Conservation (phyloP, 2,329 filamentous ascomycete species). For the Nemania serpens region DNA sequence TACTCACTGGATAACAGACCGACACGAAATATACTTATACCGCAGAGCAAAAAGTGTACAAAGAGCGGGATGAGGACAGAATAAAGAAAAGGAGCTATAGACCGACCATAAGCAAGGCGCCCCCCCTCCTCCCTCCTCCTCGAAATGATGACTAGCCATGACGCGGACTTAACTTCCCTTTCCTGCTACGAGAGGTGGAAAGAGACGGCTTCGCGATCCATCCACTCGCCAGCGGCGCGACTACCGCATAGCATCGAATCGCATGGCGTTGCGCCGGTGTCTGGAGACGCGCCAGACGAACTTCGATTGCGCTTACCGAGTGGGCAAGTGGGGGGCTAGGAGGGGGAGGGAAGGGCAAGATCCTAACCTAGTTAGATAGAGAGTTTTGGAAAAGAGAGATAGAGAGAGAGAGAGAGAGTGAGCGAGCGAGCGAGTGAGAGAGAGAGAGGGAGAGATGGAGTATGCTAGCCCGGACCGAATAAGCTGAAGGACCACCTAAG, state of each 20-base stretch:
- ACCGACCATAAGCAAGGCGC: constrained; percentile 6
- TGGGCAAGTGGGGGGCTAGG: too few species aligned
- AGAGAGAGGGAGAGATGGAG: neutral
- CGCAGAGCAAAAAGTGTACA: neutral
- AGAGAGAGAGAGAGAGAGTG: neutral
- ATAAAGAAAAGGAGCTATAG: neutral
- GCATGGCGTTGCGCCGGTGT: neutral
- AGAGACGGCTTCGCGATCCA: constrained; percentile 3
- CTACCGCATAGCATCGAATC: constrained; percentile 1
- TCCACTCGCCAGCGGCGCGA: neutral
- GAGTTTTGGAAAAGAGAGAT: too few species aligned
- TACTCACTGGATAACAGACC: neutral
- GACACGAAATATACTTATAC: constrained; percentile 2
- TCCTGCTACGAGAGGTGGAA: neutral
- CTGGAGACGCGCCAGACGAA: constrained; percentile 17
- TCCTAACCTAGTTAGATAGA: too few species aligned
- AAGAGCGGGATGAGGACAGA: neutral
- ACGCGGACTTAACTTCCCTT: neutral
- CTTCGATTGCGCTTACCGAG: neutral
- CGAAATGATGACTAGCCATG: constrained; percentile 12
- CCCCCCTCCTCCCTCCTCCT: neutral
- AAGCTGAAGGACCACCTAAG: constrained; percentile 10
- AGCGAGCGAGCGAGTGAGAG: neutral
- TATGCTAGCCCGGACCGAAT: constrained; percentile 10
- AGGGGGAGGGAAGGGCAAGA: too few species aligned